Base-by-base conservation (phyloP, 345 rosid species). In the Brassica nigra region DNA sequence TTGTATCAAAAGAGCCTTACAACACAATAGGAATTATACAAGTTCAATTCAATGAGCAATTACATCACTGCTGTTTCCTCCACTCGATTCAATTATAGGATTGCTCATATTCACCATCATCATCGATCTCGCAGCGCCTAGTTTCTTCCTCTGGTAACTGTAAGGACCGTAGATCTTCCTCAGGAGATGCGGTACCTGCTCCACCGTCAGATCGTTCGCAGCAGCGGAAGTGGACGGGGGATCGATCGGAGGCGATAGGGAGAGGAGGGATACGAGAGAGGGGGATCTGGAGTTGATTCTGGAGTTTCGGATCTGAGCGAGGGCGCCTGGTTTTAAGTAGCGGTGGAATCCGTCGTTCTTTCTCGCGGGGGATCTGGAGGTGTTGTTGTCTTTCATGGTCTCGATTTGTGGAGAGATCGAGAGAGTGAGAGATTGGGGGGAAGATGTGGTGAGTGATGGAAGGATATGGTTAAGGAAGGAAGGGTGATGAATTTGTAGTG, bases 261-360 rank as follows among this genome's bases (percentile, higher is more conserved):
- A 10, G 8, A 23, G 27, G 27, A 23, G 27, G 1, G 71, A 20
- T 4, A 62, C 11, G 20, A 79, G 33, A 0, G 84, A 76, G 8
- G 78, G 54, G 66, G 85, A 79, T 80, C 88, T 87, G 71, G 87
- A 82, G 57, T 77, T 84, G 83, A 89, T 83, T 62, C 83, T 88
- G 31, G 87, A 84, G 83, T 87, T 83, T 8, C 95, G 80, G 81
- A 90, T 80, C 70, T 80, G 88, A 27, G 92, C 89, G 36, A 90
- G 88, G 5, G 91, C 91, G 10, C 95, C 91, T 7, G 92, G 91
- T 68, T 86, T 90, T 5, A 90, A 75, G 77, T 85, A 90, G 37
- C 80, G 85, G 79, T 85, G 84, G 76, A 80, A 83, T 23, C 84
- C 84, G 15, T 86, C 86, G 79, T 33, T 72, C 58, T 74, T 83